These are phyloP conservation scores for Exidia glandulosa DNA, from an alignment of 768 basidiomycete genomes.

Conservation along the genomic window DNA sequence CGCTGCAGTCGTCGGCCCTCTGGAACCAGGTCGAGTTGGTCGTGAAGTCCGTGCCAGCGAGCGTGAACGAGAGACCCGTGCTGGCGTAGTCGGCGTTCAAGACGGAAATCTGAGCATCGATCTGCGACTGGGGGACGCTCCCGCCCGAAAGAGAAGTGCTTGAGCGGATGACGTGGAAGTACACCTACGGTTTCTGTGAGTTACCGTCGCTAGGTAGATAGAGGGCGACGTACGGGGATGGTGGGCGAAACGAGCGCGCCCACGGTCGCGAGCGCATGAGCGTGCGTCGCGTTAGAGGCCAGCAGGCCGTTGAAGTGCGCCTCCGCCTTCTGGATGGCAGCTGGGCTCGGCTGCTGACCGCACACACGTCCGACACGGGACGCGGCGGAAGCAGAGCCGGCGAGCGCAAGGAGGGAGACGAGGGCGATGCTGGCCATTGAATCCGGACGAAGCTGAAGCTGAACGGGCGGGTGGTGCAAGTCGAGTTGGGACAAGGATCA, in stretches of 20 bases:
- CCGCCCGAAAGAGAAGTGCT: slow-evolving; percentile 29
- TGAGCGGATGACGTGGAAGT: slow-evolving; percentile 34
- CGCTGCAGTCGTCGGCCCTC: slow-evolving; percentile 13
- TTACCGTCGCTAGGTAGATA: not conserved
- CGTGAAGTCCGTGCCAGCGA: slow-evolving; percentile 9
- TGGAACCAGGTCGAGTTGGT: slow-evolving; percentile 16
- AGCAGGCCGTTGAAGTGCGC: slow-evolving; percentile 32
- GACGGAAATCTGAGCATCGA: slow-evolving; percentile 8
- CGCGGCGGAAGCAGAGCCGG: not conserved
- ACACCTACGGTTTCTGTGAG: slow-evolving; percentile 16
- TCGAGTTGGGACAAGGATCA: no score
- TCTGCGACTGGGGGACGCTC: slow-evolving; percentile 25
- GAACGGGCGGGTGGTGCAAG: no score
- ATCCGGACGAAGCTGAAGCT: no score
- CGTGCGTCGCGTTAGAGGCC: slow-evolving; percentile 12
- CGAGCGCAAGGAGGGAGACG: not conserved
- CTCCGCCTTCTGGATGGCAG: slow-evolving; percentile 26
- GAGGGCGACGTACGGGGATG: not conserved
- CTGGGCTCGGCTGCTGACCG: slow-evolving; percentile 24
- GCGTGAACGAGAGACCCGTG: slow-evolving; percentile 8
- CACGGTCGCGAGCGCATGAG: slow-evolving; percentile 5
- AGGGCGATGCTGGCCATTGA: not conserved
- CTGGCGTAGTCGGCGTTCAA: slow-evolving; percentile 10
- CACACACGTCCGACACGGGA: slow-evolving; percentile 24
- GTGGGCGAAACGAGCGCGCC: slow-evolving; percentile 9